phyloP scores from a whole-genome alignment of 257 asterid genomes.

The Solanum chmielewskii region DNA sequence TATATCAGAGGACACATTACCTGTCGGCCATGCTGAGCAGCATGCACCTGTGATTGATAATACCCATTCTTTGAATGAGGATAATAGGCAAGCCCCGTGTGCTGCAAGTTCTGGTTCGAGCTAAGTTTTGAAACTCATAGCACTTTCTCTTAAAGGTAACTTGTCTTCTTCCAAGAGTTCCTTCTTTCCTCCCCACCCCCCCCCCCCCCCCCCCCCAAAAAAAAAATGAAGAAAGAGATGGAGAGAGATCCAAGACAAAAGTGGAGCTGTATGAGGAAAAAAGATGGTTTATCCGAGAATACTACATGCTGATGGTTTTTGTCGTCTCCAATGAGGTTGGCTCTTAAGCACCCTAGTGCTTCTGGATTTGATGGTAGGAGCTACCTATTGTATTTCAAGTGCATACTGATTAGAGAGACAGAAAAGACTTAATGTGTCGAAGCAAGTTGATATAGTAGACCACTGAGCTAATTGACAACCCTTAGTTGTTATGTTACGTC shows the following conservation, averaged over 20 bases:
- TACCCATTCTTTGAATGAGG: constrained; percentile 26
- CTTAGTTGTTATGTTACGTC: not conserved
- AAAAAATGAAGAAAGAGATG: not conserved
- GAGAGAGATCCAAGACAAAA: not conserved
- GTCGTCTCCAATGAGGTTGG: not conserved
- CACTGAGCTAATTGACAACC: not conserved
- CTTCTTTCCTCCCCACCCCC: not conserved
- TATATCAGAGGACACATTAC: constrained; percentile 12
- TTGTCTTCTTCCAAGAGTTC: not conserved
- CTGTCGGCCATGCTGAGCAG: constrained; percentile 11
- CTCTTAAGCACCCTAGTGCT: not conserved
- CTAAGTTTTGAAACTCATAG: constrained; percentile 7
- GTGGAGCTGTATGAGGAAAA: not conserved
- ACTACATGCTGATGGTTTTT: not conserved
- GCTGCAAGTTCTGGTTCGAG: constrained; percentile 45
- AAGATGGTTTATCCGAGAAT: not conserved
- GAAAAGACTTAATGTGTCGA: not conserved
- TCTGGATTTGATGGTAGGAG: not conserved
- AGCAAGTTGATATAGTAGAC: not conserved
- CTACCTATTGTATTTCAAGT: not conserved
- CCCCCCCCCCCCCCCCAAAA: not conserved
- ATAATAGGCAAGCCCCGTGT: constrained; percentile 22
- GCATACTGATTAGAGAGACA: not conserved
- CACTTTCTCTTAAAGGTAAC: constrained; percentile 15
- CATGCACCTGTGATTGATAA: constrained; percentile 7